Percentiles rank a stretch among this genome's conserved stretches.
phyloP scores from a whole-genome alignment of 331 rosid species.

The Phaseolus coccineus region DNA sequence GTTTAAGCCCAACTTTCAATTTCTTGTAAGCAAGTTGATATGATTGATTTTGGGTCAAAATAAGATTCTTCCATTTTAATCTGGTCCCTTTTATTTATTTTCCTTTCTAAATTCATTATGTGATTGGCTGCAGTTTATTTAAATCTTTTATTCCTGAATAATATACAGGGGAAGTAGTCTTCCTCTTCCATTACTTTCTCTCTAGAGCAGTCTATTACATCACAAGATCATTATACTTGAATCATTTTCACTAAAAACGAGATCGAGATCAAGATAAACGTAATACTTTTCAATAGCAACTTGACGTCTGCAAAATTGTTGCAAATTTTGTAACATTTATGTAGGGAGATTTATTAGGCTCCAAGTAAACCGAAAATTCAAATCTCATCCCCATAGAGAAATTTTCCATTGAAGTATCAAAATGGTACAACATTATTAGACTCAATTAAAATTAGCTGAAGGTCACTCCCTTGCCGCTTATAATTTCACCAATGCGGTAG shows the following conservation, averaged over 20 bases:
- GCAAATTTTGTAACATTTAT: conserved; percentile 12
- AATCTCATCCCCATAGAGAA: conserved; percentile 6
- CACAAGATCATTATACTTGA: conserved; percentile 1
- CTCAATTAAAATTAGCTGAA: conserved; percentile 36
- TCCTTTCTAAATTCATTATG: no score
- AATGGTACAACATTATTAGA: conserved; percentile 30
- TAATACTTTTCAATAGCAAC: conserved; percentile 2
- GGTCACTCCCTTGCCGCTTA: conserved; percentile 64
- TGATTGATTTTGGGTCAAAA: no score
- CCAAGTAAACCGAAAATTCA: background rate
- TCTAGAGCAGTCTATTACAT: no score
- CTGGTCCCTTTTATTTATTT: no score
- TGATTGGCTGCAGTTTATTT: no score
- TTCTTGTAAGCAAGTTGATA: no score
- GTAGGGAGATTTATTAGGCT: background rate
- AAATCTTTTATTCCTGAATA: no score
- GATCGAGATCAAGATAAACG: conserved; percentile 13
- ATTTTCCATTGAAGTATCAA: conserved; percentile 18
- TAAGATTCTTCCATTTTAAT: no score
- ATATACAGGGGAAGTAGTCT: no score
- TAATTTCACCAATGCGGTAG: conserved; percentile 79
- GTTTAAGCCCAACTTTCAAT: no score
- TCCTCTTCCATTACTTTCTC: no score
- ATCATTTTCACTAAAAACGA: conserved; percentile 20
- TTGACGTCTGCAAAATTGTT: conserved; percentile 40